Percentiles rank a stretch among this genome's conserved stretches.
phyloP scores from a whole-genome alignment of 495 filamentous ascomycete species.

The Podospora pseudoanserina region DNA sequence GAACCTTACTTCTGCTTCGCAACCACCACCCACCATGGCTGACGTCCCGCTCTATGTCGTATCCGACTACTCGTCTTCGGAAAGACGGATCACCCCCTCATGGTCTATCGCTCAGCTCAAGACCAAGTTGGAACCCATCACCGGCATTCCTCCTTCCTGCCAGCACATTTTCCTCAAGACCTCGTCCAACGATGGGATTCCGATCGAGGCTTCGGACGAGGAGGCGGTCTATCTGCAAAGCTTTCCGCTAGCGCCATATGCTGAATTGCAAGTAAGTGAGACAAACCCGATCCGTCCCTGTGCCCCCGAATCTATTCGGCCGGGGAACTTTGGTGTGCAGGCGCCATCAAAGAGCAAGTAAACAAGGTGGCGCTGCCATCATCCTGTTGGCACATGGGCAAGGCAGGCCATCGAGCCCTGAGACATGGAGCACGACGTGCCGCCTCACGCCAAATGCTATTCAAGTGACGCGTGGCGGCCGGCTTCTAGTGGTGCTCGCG shows the following conservation, averaged over 20 bases:
- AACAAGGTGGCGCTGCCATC: conserved; percentile 9
- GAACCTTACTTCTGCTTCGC: not conserved
- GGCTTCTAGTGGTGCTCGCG: conserved; percentile 2
- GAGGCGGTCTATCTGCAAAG: conserved; percentile 57
- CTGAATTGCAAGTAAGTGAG: conserved; percentile 69
- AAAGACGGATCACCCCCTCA: conserved; percentile 85
- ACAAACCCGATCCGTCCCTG: conserved; percentile 10
- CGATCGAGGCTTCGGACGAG: conserved; percentile 64
- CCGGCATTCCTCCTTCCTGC: conserved; percentile 76
- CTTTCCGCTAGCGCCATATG: conserved; percentile 66
- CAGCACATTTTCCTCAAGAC: conserved; percentile 70
- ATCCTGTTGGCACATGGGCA: not conserved
- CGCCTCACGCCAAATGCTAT: not conserved
- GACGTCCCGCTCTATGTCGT: conserved; percentile 84
- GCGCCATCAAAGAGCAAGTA: conserved; percentile 5
- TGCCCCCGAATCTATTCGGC: not conserved
- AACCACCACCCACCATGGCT: conserved; percentile 41
- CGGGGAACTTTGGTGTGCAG: conserved; percentile 4
- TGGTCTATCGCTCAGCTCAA: conserved; percentile 89
- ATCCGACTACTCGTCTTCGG: conserved; percentile 69
- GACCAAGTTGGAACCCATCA: conserved; percentile 86
- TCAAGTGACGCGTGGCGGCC: not conserved
- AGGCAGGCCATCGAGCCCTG: not conserved
- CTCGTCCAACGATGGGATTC: conserved; percentile 48
- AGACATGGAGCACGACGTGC: not conserved